Evolutionary conservation across 306 rosid species (phyloP).

Genomic region (Alnus glutinosa): DNA sequence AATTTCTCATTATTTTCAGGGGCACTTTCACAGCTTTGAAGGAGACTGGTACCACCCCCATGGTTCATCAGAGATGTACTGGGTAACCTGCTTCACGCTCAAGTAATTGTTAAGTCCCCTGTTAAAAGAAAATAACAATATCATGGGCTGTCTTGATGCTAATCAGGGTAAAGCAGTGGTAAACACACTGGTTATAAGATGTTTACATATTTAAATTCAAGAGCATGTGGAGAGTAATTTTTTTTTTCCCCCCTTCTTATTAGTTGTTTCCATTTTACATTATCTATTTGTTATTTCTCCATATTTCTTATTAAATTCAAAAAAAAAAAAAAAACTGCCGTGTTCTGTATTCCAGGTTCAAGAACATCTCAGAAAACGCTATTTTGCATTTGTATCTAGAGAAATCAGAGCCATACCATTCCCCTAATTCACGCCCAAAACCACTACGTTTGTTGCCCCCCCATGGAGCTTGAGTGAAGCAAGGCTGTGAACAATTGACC

Average conservation of each 20-base stretch:
- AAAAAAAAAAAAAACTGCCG: too few relatives aligned
- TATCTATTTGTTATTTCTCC: background rate
- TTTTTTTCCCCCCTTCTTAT: too few relatives aligned
- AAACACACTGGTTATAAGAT: background rate
- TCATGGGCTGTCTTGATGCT: constrained; percentile 11
- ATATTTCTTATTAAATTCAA: too few relatives aligned
- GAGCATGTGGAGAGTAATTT: background rate
- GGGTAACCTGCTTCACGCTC: constrained; percentile 95
- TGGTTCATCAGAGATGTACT: constrained; percentile 69
- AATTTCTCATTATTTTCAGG: constrained; percentile 3
- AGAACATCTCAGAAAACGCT: background rate
- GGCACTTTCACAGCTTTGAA: constrained; percentile 61
- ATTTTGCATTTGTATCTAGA: constrained; percentile 17
- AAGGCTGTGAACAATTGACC: constrained; percentile 97
- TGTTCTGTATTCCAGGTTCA: background rate
- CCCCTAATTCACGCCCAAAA: constrained; percentile 97
- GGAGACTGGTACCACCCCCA: constrained; percentile 97
- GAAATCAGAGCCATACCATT: constrained; percentile 58
- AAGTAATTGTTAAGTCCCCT: constrained; percentile 95
- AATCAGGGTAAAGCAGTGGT: background rate
- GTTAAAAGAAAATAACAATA: constrained; percentile 24
- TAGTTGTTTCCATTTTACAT: background rate
- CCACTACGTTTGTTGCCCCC: constrained; percentile 97
- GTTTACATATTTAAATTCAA: background rate
- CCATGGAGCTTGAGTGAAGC: constrained; percentile 98